A percentile compares a stretch with the other conserved stretches of the same genome.
phyloP scores from a whole-genome alignment of 371 early-diverging fungal species.

The Nematocida homosporus region DNA sequence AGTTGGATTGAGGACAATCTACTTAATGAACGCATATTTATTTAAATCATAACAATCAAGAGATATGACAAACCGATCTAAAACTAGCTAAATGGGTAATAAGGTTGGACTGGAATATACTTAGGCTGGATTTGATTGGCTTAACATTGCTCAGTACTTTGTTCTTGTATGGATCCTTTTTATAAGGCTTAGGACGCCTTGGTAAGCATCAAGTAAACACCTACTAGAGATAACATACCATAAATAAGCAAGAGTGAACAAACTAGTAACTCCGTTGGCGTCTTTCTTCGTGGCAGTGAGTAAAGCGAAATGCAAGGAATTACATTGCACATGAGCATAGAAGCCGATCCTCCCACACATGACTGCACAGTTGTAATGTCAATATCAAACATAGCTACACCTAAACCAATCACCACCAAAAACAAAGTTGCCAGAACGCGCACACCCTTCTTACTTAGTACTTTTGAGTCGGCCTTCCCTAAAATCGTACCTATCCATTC shows the following conservation, averaged over 20 bases:
- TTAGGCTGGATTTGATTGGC: too few species aligned
- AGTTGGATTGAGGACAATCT: too few species aligned
- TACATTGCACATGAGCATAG: slow-evolving; percentile 90
- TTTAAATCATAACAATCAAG: too few species aligned
- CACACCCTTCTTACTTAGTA: slow-evolving; percentile 11
- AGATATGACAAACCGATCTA: too few species aligned
- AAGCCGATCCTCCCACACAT: slow-evolving; percentile 93
- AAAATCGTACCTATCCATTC: slow-evolving; percentile 75
- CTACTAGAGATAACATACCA: slow-evolving; percentile 7
- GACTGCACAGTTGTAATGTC: slow-evolving; percentile 73
- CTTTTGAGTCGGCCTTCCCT: slow-evolving; percentile 5
- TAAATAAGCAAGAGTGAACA: slow-evolving; percentile 6
- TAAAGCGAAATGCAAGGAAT: slow-evolving; percentile 75
- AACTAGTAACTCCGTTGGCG: neutral
- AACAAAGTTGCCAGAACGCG: slow-evolving; percentile 52
- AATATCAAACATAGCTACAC: slow-evolving; percentile 56
- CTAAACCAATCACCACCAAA: slow-evolving; percentile 55
- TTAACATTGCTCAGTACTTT: too few species aligned
- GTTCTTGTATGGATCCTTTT: too few species aligned
- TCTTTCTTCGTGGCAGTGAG: slow-evolving; percentile 25
- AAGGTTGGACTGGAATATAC: too few species aligned
- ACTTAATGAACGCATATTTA: too few species aligned
- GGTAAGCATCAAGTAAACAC: slow-evolving; percentile 26
- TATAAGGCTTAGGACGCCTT: too few species aligned
- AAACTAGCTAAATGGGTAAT: too few species aligned